phyloP scores from a whole-genome alignment of 2,329 filamentous ascomycete species.

The Trichoderma koningiopsis region DNA sequence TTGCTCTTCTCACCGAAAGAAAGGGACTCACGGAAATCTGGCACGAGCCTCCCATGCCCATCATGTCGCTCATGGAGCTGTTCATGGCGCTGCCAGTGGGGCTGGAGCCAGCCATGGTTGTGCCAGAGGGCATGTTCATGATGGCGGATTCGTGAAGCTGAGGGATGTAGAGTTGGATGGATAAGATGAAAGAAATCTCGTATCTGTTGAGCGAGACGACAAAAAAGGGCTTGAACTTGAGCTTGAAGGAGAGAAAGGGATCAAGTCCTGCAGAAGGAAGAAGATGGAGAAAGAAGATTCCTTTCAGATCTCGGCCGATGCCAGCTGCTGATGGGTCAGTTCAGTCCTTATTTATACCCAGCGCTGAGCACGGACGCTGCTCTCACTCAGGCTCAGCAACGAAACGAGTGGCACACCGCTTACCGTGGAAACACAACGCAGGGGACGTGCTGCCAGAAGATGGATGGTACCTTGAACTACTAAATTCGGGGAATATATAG shows the following conservation, averaged over 20 bases:
- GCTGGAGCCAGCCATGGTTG: constrained; percentile 23
- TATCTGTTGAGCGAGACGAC: neutral
- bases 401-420: constrained; percentile 3
- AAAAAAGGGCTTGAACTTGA: neutral
- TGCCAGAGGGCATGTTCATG: constrained; percentile 13
- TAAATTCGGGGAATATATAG: no score
- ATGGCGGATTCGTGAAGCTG: neutral
- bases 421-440: constrained; percentile 6
- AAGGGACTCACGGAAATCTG: constrained; percentile 41
- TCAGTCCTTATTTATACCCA: neutral
- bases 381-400: neutral
- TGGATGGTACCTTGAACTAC: neutral
- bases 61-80: constrained; percentile 26
- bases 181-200: neutral
- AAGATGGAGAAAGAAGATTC: neutral
- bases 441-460: neutral
- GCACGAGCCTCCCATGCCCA: constrained; percentile 41
- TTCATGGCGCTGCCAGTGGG: constrained; percentile 25
- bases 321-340: neutral
- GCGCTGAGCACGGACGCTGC: neutral
- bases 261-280: no score
- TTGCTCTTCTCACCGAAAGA: neutral
- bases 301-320: neutral
- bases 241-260: neutral
- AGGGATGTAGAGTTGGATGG: neutral